A percentile compares a stretch with the other conserved stretches of the same genome.
Conservation (phyloP, 2,329 filamentous ascomycete species). For the Fusarium neocosmosporiellum region DNA sequence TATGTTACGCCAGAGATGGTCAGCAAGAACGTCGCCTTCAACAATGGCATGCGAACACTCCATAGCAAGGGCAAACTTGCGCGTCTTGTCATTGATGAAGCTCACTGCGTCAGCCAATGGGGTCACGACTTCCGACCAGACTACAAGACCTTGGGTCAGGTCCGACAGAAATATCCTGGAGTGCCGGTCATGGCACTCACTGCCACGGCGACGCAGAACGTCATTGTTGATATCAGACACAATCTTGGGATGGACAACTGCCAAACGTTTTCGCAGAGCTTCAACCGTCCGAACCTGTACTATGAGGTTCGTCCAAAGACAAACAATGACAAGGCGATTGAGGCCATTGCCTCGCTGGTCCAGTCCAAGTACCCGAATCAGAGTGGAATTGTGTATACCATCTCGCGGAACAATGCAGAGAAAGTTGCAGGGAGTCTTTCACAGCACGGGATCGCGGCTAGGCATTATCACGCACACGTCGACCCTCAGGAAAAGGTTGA, state of each 20-base stretch:
- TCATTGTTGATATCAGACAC: slow-evolving; percentile 90
- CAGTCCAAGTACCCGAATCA: slow-evolving; percentile 74
- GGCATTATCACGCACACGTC: slow-evolving; percentile 89
- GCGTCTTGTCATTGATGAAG: slow-evolving; percentile 95
- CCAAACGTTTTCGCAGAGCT: slow-evolving; percentile 88
- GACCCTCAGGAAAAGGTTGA: slow-evolving; percentile 72
- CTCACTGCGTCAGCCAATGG: slow-evolving; percentile 99
- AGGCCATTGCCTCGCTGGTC: slow-evolving; percentile 74
- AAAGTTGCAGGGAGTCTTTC: slow-evolving; percentile 78
- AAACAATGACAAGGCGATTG: slow-evolving; percentile 59
- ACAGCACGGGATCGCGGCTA: slow-evolving; percentile 74
- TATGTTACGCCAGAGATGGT: slow-evolving; percentile 99
- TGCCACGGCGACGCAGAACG: slow-evolving; percentile 92
- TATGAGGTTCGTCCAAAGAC: slow-evolving; percentile 85
- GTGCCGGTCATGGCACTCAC: slow-evolving; percentile 96
- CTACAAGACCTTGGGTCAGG: slow-evolving; percentile 85
- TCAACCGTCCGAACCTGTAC: slow-evolving; percentile 94
- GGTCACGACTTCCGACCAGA: slow-evolving; percentile 97
- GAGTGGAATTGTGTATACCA: slow-evolving; percentile 92
- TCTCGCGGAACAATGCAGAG: slow-evolving; percentile 87
- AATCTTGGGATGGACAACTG: slow-evolving; percentile 87
- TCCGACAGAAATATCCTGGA: slow-evolving; percentile 77
- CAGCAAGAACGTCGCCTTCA: slow-evolving; percentile 79
- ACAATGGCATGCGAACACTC: slow-evolving; percentile 73
- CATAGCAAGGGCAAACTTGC: slow-evolving; percentile 79